Percentiles rank a stretch among this genome's conserved stretches.
Conservation (phyloP, 2,329 filamentous ascomycete genomes). For the Aspergillus ruber region DNA sequence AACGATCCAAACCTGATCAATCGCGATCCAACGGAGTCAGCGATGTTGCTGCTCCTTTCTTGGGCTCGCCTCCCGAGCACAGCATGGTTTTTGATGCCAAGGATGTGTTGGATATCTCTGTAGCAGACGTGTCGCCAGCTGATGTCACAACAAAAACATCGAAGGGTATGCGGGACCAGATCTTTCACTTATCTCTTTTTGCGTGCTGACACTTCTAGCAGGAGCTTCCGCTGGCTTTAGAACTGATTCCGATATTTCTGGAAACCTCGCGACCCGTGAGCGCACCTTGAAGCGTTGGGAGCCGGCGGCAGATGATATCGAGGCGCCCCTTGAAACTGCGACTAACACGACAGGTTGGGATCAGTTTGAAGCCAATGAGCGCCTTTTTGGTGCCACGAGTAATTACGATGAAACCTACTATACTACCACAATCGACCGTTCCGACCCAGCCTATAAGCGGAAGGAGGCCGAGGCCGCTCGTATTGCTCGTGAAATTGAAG, state of each 20-base stretch:
- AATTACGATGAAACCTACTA: constrained; percentile 94
- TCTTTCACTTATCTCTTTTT: background rate
- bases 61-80: constrained; percentile 40
- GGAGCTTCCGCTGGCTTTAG: constrained; percentile 66
- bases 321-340: constrained; percentile 66
- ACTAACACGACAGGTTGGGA: constrained; percentile 62
- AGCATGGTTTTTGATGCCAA: constrained; percentile 57
- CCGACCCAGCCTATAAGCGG: constrained; percentile 72
- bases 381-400: constrained; percentile 77
- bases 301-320: constrained; percentile 54
- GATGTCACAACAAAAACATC: constrained; percentile 46
- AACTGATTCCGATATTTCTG: constrained; percentile 84
- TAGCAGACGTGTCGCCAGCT: constrained; percentile 48
- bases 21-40: constrained; percentile 37
- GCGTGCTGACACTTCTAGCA: constrained; percentile 28
- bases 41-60: constrained; percentile 32
- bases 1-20: constrained; percentile 38
- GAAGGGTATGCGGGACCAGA: constrained; percentile 50
- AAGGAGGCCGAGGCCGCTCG: constrained; percentile 71
- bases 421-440: constrained; percentile 83
- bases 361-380: constrained; percentile 86
- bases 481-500: constrained; percentile 85
- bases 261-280: constrained; percentile 61
- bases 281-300: constrained; percentile 78
- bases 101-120: constrained; percentile 53